Evolutionary conservation across 768 basidiomycete species (phyloP), one percentile per base, ranked within the genome.

Genomic region (Udeniomyces megalosporus): DNA sequence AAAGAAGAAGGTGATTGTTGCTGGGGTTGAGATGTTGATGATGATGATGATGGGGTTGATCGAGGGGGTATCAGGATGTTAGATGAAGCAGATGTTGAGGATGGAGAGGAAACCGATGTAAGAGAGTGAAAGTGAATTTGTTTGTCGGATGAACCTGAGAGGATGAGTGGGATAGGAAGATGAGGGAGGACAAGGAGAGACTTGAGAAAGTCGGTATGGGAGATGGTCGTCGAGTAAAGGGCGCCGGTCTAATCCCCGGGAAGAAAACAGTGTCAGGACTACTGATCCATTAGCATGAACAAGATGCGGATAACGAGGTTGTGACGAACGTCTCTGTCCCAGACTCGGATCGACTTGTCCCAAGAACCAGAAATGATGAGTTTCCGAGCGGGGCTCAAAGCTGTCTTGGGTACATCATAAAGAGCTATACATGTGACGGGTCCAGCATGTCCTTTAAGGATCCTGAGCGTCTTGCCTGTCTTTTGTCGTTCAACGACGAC

Each of bases 301-400:
- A 66, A 32, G 5, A 17, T 24, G 49, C 35, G 29, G 44, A 47
- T 52, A n/a, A 38, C 51, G 47, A 32, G 62, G 67, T 42, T 22
- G 34, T 17, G 17, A 62, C 80, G 54, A 67, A 92, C 93, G 66
- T 80, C 72, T 11, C 80, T 81, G 70, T 92, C 78, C 92, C 92
- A 97, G 6, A 92, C 61, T 71, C 82, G 85, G 73, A 99, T 87
- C 0, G 83, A 83, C 88, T 96, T 84, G 72, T 99, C 95, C 95
- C 95, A 99, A 50, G 91, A 91, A 24, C 87, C 91, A 48, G 87
- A 89, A 66, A 97, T 79, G 42, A 99, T 74, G 8, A 85, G 71
- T 65, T 42, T 44, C 7, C 48, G 29, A 17, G 66, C 67, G 20
- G 47, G 56, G 1, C 24, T n/a, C 15, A 24, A 20, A n/a, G 35